Conservation (phyloP, 2,329 filamentous ascomycete species). For the Colletotrichum liriopes region DNA sequence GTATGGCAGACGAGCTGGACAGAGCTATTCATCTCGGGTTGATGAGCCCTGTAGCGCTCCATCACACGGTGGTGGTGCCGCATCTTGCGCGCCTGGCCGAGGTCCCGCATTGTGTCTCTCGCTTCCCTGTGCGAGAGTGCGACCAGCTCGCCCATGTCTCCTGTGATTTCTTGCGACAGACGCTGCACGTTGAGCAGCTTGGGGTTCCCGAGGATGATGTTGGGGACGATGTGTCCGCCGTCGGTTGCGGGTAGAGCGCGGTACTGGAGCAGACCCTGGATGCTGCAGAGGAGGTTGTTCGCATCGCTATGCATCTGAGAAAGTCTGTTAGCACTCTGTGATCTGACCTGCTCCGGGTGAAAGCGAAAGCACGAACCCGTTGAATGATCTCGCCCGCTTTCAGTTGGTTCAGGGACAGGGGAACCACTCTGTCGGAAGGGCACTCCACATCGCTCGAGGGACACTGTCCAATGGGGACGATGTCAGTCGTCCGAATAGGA, state of each 20-base stretch:
- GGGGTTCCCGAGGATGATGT: neutral
- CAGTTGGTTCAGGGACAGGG: conserved; percentile 21
- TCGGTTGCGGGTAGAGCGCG: neutral
- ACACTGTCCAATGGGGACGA: neutral
- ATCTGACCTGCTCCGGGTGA: neutral
- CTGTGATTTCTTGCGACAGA: conserved; percentile 6
- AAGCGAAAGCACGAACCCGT: neutral
- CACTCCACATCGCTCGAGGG: neutral
- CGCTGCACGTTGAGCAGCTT: conserved; percentile 1
- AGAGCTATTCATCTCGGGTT: neutral
- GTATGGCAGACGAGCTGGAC: conserved; percentile 14
- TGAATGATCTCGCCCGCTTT: conserved; percentile 17
- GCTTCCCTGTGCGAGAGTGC: conserved; percentile 5
- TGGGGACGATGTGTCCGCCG: neutral
- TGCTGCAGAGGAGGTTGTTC: conserved; percentile 4
- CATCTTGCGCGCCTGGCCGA: neutral
- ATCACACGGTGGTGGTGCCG: neutral
- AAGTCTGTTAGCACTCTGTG: neutral
- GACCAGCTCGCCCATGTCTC: conserved; percentile 7
- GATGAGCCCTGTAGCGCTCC: neutral
- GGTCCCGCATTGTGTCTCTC: neutral
- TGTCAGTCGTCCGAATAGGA: neutral
- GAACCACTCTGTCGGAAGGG: neutral
- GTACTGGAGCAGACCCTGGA: conserved; percentile 4
- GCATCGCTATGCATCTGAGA: conserved; percentile 14